Evolutionary conservation across 208 protist genomes (phyloP).

Genomic region (Trypanosoma scelopori): DNA sequence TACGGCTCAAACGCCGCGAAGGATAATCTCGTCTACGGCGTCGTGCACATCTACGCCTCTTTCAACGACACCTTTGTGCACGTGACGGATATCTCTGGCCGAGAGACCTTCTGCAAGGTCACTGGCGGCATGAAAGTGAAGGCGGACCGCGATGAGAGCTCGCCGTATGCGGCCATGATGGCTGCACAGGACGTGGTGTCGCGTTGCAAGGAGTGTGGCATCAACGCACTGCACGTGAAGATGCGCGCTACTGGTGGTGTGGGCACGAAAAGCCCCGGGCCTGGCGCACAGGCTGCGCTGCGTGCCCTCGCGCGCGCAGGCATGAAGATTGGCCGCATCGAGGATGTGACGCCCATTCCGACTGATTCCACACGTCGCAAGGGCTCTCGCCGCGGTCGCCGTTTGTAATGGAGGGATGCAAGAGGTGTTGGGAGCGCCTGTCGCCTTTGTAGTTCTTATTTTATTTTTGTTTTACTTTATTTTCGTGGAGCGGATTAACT

Average conservation of each 20-base stretch:
- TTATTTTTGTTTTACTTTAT: no score
- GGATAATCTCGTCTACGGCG: conserved; percentile 96
- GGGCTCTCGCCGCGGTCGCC: conserved; percentile 98
- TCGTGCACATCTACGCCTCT: conserved; percentile 99
- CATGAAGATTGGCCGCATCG: conserved; percentile 99
- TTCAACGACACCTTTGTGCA: conserved; percentile 99
- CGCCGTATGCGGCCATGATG: conserved; percentile 99
- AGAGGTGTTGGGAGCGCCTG: no score
- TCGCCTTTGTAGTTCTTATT: no score
- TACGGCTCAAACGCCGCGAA: conserved; percentile 90
- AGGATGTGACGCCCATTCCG: conserved; percentile 99
- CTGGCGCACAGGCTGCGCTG: conserved; percentile 99
- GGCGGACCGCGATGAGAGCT: conserved; percentile 99
- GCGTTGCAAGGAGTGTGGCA: conserved; percentile 97
- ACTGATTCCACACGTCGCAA: conserved; percentile 99
- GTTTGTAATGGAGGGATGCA: no score
- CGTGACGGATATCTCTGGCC: conserved; percentile 99
- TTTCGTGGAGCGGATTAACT: no score
- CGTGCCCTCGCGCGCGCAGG: conserved; percentile 98
- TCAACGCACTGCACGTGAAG: conserved; percentile 99
- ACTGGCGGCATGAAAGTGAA: conserved; percentile 99
- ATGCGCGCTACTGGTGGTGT: conserved; percentile 99
- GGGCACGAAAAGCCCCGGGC: conserved; percentile 98
- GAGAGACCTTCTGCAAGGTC: conserved; percentile 98
- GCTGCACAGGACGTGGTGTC: conserved; percentile 99